Conservation (phyloP, 1,284 basidiomycete genomes). For the Tylopilus microsporus region DNA sequence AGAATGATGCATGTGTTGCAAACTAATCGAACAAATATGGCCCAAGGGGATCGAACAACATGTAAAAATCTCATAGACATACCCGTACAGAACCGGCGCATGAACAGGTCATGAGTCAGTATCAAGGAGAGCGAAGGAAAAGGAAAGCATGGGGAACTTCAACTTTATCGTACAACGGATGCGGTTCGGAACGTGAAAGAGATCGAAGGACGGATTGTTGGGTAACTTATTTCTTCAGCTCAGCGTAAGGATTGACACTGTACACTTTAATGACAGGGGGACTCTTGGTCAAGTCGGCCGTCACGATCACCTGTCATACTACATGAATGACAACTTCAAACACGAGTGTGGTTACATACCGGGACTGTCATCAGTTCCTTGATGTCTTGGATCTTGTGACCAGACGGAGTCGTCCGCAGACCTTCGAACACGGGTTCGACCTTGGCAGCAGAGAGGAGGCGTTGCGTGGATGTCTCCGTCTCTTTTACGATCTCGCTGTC, state of each 20-base stretch:
- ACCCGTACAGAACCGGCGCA: constrained; percentile 32
- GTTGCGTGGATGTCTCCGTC: constrained; percentile 68
- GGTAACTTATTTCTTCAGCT: constrained; percentile 31
- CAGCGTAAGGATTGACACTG: constrained; percentile 79
- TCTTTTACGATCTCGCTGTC: constrained; percentile 41
- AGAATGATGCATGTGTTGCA: constrained; percentile 15
- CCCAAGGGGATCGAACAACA: constrained; percentile 19
- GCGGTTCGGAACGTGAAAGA: constrained; percentile 4
- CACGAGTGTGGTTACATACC: constrained; percentile 44
- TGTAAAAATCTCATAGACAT: constrained; percentile 28
- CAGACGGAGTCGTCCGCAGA: constrained; percentile 61
- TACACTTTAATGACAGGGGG: constrained; percentile 93
- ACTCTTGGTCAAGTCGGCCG: constrained; percentile 88
- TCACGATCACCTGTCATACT: constrained; percentile 73
- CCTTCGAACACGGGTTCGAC: constrained; percentile 75
- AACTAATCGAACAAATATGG: constrained; percentile 14
- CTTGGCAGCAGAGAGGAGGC: constrained; percentile 70
- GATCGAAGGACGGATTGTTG: neutral
- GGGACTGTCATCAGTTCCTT: constrained; percentile 86
- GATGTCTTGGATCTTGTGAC: constrained; percentile 91
- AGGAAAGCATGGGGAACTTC: constrained; percentile 31
- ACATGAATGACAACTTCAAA: constrained; percentile 6
- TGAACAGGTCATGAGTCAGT: constrained; percentile 31
- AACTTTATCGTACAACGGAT: constrained; percentile 31
- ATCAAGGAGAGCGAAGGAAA: constrained; percentile 27